Base-by-base conservation (phyloP, 2,329 filamentous ascomycete genomes). In the Penicillium decumbens region DNA sequence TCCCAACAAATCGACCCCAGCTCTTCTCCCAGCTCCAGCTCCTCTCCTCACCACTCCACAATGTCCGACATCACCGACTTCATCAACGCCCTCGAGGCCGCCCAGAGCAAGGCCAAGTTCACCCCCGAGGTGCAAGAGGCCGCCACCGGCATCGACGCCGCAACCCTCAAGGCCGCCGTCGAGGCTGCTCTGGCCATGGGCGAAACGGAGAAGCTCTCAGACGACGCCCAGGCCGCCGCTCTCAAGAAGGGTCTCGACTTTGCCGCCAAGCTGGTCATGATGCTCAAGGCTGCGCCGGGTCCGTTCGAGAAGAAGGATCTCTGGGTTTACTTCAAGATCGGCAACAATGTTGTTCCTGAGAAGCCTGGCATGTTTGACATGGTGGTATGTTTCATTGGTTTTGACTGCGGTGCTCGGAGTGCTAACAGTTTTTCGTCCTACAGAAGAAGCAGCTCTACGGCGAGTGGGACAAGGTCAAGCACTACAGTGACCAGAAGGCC, bases 381-480 rank as follows among this genome's bases (percentile, higher is more conserved):
- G 49, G 65, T 66, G 67, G 73, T 76, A 64, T 43, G 61, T 55
- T 55, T 25, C 12, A 6, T 41, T 23, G 3, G 23, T 2, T 40
- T 7, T 25, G 28, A 2, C 9, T 13, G 28, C 4, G 10, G 27
- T 29, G 28, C 32, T 13, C 30, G n/a, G n/a, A 43, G 60, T 41
- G 51, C 57, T 59, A 55, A 63, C 23, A 30, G 43, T 42, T 12
- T 35, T 37, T 27, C 27, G 38, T 40, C 20, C 20, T 56, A 53
- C 45, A 89, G 87, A 83, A 77, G 74, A 95, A 93, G 76, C 82
- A 82, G 64, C 95, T 95, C 80, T 81, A 84, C 75, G 80, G 77
- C 63, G 82, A 85, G 47, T 95, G 89, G 89, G 75, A 89, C 73
- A 79, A 83, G 66, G 64, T 83, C 55, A 80, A 82, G 64, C 80